phyloP scores from a whole-genome alignment of 208 protist species.

The Trypanosoma platydactyli region DNA sequence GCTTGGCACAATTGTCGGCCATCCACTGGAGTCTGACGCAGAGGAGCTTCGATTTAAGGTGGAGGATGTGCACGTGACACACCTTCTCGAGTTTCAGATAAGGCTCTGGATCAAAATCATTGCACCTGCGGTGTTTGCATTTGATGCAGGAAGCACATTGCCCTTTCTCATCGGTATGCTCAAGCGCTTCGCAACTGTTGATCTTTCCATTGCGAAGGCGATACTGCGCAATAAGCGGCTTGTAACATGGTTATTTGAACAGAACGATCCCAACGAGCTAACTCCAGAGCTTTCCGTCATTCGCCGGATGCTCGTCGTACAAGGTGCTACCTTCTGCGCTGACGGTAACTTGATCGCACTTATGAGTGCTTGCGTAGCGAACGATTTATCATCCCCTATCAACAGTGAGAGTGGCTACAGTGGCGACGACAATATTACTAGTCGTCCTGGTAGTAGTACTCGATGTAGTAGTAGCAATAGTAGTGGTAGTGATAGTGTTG shows the following conservation, averaged over 20 bases:
- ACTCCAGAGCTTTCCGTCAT: constrained; percentile 19
- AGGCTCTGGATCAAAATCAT: constrained; percentile 29
- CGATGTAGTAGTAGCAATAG: not conserved
- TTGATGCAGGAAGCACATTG: constrained; percentile 42
- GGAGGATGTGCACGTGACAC: constrained; percentile 12
- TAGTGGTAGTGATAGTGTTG: not conserved
- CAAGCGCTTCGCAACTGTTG: constrained; percentile 19
- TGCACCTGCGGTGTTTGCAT: constrained; percentile 42
- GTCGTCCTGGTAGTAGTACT: no score
- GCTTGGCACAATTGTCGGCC: not conserved
- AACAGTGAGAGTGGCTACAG: not conserved
- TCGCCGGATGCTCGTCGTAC: constrained; percentile 24
- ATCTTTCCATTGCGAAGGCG: constrained; percentile 18
- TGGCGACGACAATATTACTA: not conserved
- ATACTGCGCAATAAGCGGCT: constrained; percentile 63
- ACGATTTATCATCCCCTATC: not conserved
- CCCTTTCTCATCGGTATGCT: constrained; percentile 44
- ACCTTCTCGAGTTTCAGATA: constrained; percentile 21
- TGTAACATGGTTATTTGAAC: constrained; percentile 34
- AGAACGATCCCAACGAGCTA: not conserved
- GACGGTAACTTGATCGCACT: constrained; percentile 50
- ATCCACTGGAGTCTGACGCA: constrained; percentile 15
- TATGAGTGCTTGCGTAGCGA: constrained; percentile 26
- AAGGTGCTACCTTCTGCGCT: constrained; percentile 37
- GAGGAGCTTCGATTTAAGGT: constrained; percentile 30